phyloP scores from a whole-genome alignment of 139 green algal genomes.

The Chlorella vulgaris region DNA sequence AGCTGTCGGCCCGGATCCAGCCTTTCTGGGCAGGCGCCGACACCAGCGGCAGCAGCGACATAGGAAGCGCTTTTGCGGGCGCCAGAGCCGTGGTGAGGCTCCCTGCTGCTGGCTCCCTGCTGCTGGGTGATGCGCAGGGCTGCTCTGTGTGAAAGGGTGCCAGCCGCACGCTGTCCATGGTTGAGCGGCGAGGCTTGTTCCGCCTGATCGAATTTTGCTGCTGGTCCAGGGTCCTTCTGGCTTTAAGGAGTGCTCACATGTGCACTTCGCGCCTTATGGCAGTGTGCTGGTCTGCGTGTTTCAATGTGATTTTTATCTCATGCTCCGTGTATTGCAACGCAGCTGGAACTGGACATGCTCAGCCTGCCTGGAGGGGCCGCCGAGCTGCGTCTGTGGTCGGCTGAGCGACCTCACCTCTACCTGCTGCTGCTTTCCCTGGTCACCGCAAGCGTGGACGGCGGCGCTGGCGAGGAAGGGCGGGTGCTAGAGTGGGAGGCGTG shows the following conservation, averaged over 20 bases:
- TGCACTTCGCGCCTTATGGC: no score
- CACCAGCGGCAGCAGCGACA: conserved; percentile 4
- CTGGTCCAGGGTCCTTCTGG: no score
- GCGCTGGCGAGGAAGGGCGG: background rate
- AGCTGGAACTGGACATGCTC: conserved; percentile 14
- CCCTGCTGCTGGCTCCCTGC: background rate
- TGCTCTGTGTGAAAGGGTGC: no score
- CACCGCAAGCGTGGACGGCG: no score
- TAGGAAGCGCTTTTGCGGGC: background rate
- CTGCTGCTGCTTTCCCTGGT: conserved; percentile 75
- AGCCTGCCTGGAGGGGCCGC: conserved; percentile 3
- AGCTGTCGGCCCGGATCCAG: background rate
- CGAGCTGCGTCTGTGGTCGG: conserved; percentile 71
- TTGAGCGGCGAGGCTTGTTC: no score
- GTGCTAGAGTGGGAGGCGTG: conserved; percentile 80
- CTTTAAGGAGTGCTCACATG: no score
- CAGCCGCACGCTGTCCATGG: no score
- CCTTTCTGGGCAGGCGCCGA: background rate
- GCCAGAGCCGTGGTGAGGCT: background rate
- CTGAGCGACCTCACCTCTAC: conserved; percentile 87
- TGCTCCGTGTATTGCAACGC: background rate
- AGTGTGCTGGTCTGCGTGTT: no score
- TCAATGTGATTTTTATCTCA: no score
- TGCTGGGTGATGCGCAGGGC: background rate
- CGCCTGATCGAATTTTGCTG: no score